phyloP scores from a whole-genome alignment of 495 filamentous ascomycete genomes.

The Schizothecium vesticola region DNA sequence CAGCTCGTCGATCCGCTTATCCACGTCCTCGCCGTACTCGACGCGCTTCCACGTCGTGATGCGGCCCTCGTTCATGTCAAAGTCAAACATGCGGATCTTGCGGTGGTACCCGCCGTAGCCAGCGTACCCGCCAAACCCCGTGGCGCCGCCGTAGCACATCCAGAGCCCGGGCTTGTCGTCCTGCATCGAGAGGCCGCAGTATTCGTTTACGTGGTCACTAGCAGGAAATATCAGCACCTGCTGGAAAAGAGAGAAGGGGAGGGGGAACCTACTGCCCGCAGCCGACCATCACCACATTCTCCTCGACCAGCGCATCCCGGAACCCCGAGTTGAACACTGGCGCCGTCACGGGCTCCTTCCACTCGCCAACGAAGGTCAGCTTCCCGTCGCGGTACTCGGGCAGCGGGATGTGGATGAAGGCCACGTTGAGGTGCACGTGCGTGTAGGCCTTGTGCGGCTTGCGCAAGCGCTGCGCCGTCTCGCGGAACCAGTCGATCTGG shows the following conservation, averaged over 20 bases:
- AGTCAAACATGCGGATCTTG: conserved; percentile 80
- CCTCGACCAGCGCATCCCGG: conserved; percentile 75
- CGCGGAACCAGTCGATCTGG: conserved; percentile 91
- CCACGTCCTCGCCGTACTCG: conserved; percentile 69
- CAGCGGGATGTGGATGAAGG: conserved; percentile 95
- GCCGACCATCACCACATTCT: conserved; percentile 78
- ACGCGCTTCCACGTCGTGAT: conserved; percentile 90
- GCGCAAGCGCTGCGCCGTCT: conserved; percentile 63
- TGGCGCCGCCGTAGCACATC: conserved; percentile 95
- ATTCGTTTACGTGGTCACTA: conserved; percentile 94
- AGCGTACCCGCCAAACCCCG: conserved; percentile 89
- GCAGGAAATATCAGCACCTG: background rate
- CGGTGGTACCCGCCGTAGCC: conserved; percentile 82
- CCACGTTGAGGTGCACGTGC: conserved; percentile 89
- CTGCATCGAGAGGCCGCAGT: conserved; percentile 66
- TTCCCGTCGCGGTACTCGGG: conserved; percentile 66
- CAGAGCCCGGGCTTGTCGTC: conserved; percentile 68
- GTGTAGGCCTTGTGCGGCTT: conserved; percentile 71
- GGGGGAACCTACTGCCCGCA: conserved; percentile 71
- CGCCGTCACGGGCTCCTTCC: conserved; percentile 75
- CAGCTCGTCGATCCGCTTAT: conserved; percentile 71
- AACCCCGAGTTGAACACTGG: conserved; percentile 85
- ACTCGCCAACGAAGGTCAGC: conserved; percentile 54
- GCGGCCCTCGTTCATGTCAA: conserved; percentile 80
- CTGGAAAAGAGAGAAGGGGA: background rate